Conservation (phyloP, 768 basidiomycete species). For the Tylopilus sp. region DNA sequence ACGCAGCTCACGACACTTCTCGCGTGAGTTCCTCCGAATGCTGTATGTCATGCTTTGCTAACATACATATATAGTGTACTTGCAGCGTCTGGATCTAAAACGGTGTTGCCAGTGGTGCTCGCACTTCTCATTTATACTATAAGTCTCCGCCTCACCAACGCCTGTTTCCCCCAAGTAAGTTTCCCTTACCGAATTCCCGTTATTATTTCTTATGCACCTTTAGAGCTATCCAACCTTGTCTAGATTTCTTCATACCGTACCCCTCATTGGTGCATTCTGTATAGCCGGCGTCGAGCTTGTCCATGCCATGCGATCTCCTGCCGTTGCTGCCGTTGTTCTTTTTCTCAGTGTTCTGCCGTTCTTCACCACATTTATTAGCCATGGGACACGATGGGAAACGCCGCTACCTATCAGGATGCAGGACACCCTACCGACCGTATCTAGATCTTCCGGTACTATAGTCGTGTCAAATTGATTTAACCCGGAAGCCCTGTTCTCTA, state of each 20-base stretch:
- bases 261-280: constrained; percentile 11
- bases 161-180: too few species aligned
- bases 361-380: neutral
- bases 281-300: constrained; percentile 10
- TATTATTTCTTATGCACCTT: too few species aligned
- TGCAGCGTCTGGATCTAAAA: too few species aligned
- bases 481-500: too few species aligned
- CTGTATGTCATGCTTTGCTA: too few species aligned
- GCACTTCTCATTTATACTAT: too few species aligned
- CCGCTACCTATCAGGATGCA: neutral
- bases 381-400: neutral
- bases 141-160: too few species aligned
- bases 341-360: constrained; percentile 13
- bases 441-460: neutral
- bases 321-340: constrained; percentile 3
- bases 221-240: constrained; percentile 10
- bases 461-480: neutral
- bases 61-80: neutral
- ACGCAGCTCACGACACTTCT: too few species aligned
- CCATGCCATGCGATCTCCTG: constrained; percentile 6
- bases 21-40: too few species aligned
- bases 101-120: too few species aligned
- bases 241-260: constrained; percentile 16
- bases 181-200: too few species aligned
- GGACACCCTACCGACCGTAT: neutral